Evolutionary conservation across 164 flowering plant genomes (phyloP), one percentile per base, ranked within the genome.

Genomic region (Vitis labrusca): DNA sequence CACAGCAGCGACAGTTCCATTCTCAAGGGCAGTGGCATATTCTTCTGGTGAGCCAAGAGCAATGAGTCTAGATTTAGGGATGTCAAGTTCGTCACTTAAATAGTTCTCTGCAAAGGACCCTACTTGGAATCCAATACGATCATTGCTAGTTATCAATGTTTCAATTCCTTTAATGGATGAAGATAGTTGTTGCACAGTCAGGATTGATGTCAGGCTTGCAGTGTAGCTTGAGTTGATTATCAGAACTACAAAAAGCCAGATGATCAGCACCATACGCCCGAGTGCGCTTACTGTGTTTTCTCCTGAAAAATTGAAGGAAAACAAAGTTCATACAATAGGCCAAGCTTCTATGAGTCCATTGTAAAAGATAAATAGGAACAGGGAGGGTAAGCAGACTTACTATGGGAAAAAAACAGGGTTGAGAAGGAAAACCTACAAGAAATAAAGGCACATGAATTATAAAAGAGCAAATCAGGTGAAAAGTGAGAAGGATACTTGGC

Each of bases 241-340:
- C 55, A 87, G 66, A 62, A 89, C 90, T 5, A 86, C 89, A 71
- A 87, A 89, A 10, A 89, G 85, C 93, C 93, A 89, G 59, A 89
- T 79, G 59, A 89, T 74, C 53, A 89, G 74, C 61, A 87, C 86
- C 37, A 83, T 3, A 0, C 91, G 84, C 8, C 91, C 91, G 9
- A 87, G 83, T 1, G 89, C 73, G 79, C 91, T 85, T 73, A 85
- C 78, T 1, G 87, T 84, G 59, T 84, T 89, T 73, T 89, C 88
- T 78, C 86, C 93, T 87, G 89, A 63, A 79, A 71, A 66, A 59
- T 23, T 16, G 50, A 60, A 64, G 58, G 47, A 58, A 51, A n/a
- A 9, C 44, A 63, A 5, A 8, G 10, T 65, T 14, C 10, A 8
- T 16, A 48, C 17, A 52, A 17, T 11, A 14, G 23, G 27, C 6